These are phyloP conservation scores for Xerophyta viscosa DNA, from an alignment of 106 monocot genomes.

Conservation along the genomic window DNA sequence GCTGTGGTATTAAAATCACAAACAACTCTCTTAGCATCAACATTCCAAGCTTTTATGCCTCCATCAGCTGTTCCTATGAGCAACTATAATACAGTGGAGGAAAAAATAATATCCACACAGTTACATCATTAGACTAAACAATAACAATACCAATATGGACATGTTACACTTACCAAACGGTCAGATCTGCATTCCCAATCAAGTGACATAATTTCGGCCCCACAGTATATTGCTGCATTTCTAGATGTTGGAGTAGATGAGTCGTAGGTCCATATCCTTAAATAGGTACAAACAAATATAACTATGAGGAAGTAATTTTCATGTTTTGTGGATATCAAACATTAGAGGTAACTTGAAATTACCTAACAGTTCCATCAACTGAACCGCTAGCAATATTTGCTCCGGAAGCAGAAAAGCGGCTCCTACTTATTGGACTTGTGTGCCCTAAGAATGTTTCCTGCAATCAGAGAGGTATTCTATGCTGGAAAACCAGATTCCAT, in stretches of 20 bases:
- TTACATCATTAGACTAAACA: no score
- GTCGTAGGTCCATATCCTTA: slow-evolving; percentile 95
- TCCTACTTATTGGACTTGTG: slow-evolving; percentile 83
- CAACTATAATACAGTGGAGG: slow-evolving; percentile 32
- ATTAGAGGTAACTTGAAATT: background rate
- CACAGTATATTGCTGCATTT: slow-evolving; percentile 97
- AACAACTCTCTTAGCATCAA: slow-evolving; percentile 99
- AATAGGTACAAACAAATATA: no score
- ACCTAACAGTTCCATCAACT: slow-evolving; percentile 95
- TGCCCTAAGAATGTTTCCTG: slow-evolving; percentile 99
- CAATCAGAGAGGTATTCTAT: slow-evolving; percentile 9
- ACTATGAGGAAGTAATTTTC: no score
- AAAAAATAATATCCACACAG: no score
- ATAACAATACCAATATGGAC: slow-evolving; percentile 14
- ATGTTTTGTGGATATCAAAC: no score
- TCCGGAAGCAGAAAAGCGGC: slow-evolving; percentile 93
- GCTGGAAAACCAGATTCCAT: no score
- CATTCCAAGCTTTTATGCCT: slow-evolving; percentile 99
- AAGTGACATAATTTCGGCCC: slow-evolving; percentile 82
- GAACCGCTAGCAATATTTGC: slow-evolving; percentile 94
- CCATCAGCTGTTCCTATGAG: slow-evolving; percentile 96
- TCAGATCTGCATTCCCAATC: slow-evolving; percentile 97
- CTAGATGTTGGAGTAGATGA: slow-evolving; percentile 78
- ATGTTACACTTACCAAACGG: slow-evolving; percentile 54
- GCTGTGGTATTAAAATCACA: slow-evolving; percentile 74